Evolutionary conservation across 2,329 filamentous ascomycete genomes (phyloP), one percentile per base, ranked within the genome.

Genomic region (Escovopsis sp.): DNA sequence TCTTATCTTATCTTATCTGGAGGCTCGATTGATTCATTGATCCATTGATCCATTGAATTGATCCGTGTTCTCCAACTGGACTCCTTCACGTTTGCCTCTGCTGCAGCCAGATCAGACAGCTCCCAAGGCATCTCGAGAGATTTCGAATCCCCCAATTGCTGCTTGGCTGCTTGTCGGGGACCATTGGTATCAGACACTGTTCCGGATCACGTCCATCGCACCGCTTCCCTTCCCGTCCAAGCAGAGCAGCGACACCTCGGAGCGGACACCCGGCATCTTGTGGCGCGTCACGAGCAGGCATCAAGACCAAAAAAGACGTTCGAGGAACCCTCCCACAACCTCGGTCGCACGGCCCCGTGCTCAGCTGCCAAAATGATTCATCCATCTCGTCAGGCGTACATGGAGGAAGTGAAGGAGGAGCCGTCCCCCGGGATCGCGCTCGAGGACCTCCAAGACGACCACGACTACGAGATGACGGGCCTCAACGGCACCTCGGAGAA

Each of bases 331-430:
- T 37, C 6, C 7, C 15, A 19, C 23, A 23, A 5, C n/a, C 35
- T 23, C n/a, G 7, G 18, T 37, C 35, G 23, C 35, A 6, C 10
- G 12, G 10, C 18, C 1, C 12, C 10, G 8, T 30, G 33, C n/a
- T 23, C 15, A 12, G 2, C 33, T 23, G 1, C 12, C 26, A 44
- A 42, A 49, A 77, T 73, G 67, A 78, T 94, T 68, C 89, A 95
- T 68, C 89, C 89, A 45, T 79, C 89, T 60, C 77, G 91, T 51
- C 82, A 89, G 64, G 89, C 89, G 36, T 95, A 93, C 63, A 87
- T 96, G 49, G 89, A 96, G 70, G 89, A 95, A 57, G 79, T 96
- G 49, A 88, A 96, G 70, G 89, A 95, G 58, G 79, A 68, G 36
- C 70, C 76, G 57, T 63, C 71, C 42, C 73, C 81, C 42, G 67